Evolutionary conservation across 805 yeast species (phyloP), one percentile per base, ranked within the genome.

Genomic region (Ogataea naganishii): DNA sequence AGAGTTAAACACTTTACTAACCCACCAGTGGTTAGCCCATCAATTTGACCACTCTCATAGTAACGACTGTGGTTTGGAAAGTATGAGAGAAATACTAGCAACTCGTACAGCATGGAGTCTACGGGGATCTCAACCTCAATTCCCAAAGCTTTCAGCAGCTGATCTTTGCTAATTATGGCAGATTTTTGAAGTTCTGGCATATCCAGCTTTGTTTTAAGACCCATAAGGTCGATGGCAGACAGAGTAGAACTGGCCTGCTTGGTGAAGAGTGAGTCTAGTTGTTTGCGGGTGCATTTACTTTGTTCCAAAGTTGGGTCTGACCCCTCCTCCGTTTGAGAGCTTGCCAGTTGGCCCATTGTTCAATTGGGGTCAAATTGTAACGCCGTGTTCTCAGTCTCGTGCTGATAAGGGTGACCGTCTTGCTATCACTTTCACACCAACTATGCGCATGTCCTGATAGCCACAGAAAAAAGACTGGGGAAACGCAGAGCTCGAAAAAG

Each of bases 1-100:
- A 69, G 51, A 1, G 64, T 46, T 4, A 72, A 33, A 0, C 66
- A 60, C 37, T 73, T 66, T 10, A 65, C 34, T 24, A 72, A 33
- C 4, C 64, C 66, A 4, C 57, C 52, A 3, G 55, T 54, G 1
- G 59, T 51, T 6, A 71, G 45, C 3, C 53, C 40, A 8, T 46
- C 47, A 5, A 42, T 46, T 6, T 20, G 23, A 14, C 24, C 15
- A 10, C 19, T 21, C 2, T 14, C 14, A 6, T 11, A 3, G 14
- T 29, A 9, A 4, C 21, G 15, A 18, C 30, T 30, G 20, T 41
- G 42, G 20, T 39, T 42, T 3, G 52, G 52, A 30, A 43, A 47
- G n/a, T 18, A 33, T 4, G 50, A 39, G 10, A 79, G 31, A 5
- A 61, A 59, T 18, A 52, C 48, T 11, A 72, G 46, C 4, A 69